Percentiles rank a stretch among this genome's conserved stretches.
These are phyloP conservation scores for Cryphonectria naterciae DNA, from an alignment of 2,329 filamentous ascomycete genomes.

Conservation along the genomic window DNA sequence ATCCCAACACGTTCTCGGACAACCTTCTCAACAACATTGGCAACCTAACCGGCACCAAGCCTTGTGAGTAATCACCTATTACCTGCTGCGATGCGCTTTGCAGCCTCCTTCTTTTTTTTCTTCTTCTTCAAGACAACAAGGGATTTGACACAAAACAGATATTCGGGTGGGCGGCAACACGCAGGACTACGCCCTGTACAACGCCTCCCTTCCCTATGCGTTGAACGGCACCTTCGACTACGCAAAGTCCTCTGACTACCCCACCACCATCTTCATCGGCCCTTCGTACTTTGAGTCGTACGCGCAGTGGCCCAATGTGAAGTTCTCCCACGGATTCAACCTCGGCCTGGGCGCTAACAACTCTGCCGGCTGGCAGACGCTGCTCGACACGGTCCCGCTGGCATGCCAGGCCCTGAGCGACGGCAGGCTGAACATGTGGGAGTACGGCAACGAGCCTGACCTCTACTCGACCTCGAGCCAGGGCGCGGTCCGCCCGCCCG, in stretches of 20 bases:
- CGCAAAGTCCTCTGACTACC: conserved; percentile 59
- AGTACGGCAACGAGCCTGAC: conserved; percentile 69
- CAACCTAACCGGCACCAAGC: conserved; percentile 58
- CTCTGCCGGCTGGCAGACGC: conserved; percentile 53
- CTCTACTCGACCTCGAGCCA: conserved; percentile 58
- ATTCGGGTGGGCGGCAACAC: conserved; percentile 70
- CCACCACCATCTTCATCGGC: conserved; percentile 63
- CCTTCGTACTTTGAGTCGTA: conserved; percentile 68
- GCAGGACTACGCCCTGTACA: conserved; percentile 66
- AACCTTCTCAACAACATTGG: conserved; percentile 62
- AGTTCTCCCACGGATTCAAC: conserved; percentile 67
- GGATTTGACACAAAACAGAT: conserved; percentile 42
- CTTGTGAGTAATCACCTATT: not conserved
- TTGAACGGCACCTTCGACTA: conserved; percentile 57
- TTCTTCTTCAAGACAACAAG: not conserved
- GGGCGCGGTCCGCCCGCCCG: conserved; percentile 52
- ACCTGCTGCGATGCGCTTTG: not conserved
- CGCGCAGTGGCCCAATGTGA: conserved; percentile 56
- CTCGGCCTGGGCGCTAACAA: conserved; percentile 56
- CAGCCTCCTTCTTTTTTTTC: not conserved
- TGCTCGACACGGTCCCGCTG: conserved; percentile 58
- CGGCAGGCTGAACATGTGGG: conserved; percentile 59
- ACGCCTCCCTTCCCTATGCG: conserved; percentile 53
- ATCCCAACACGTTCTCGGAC: conserved; percentile 63
- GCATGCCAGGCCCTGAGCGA: conserved; percentile 59